A percentile compares a stretch with the other conserved stretches of the same genome.
phyloP scores from a whole-genome alignment of 345 rosid species.

The Litchi chinensis region DNA sequence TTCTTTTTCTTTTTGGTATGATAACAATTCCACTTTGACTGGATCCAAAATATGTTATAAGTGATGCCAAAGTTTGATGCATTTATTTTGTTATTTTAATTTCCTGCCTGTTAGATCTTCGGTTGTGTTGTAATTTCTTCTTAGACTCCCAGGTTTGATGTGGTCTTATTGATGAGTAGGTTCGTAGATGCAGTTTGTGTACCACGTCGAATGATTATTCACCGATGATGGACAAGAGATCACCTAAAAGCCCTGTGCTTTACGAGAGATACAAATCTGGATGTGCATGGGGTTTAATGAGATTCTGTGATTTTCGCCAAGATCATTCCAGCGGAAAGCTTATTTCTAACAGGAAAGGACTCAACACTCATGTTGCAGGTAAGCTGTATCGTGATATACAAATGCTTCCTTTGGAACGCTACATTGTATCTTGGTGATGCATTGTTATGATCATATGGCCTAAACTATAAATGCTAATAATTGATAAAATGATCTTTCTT shows the following conservation, averaged over 20 bases:
- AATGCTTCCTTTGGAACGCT: not conserved
- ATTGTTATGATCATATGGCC: not conserved
- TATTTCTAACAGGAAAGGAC: slow-evolving; percentile 40
- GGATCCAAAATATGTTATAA: not conserved
- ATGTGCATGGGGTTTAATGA: slow-evolving; percentile 57
- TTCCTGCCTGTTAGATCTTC: not conserved
- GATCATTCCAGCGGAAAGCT: slow-evolving; percentile 47
- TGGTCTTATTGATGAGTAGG: not conserved
- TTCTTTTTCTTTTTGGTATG: not conserved
- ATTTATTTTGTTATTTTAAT: not conserved
- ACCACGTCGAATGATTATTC: not conserved
- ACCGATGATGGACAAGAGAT: slow-evolving; percentile 32
- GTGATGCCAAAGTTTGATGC: not conserved
- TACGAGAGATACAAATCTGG: slow-evolving; percentile 66
- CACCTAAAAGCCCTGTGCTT: slow-evolving; percentile 56
- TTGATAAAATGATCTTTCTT: not conserved
- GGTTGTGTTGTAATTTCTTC: not conserved
- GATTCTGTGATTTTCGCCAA: slow-evolving; percentile 52
- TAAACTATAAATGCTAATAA: not conserved
- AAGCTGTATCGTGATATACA: not conserved
- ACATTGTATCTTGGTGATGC: not conserved
- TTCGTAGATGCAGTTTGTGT: not conserved
- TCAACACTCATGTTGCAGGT: slow-evolving; percentile 47
- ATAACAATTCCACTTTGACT: not conserved
- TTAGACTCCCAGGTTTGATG: slow-evolving; percentile 10